These are phyloP conservation scores for Lasiodiplodia citricola DNA, from an alignment of 2,329 filamentous ascomycete species.

Conservation along the genomic window DNA sequence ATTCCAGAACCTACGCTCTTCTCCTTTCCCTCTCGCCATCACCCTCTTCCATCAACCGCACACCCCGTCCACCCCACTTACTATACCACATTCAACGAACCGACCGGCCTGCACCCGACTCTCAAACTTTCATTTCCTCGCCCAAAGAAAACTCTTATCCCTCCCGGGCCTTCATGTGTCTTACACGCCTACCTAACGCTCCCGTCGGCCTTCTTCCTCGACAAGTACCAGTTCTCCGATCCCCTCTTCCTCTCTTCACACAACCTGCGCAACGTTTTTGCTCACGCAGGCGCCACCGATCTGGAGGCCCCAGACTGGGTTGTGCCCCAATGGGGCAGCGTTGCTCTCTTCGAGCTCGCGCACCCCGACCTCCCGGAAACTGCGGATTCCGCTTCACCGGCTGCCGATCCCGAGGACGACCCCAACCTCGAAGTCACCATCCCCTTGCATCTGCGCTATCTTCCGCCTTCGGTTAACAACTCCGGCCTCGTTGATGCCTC, in stretches of 20 bases:
- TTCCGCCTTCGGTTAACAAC: conserved; percentile 64
- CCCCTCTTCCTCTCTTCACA: conserved; percentile 79
- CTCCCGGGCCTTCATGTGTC: conserved; percentile 62
- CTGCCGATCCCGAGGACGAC: conserved; percentile 34
- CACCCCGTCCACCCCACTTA: conserved; percentile 64
- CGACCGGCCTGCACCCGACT: conserved; percentile 83
- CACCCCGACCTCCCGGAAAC: conserved; percentile 48
- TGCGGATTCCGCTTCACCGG: neutral
- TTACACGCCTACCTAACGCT: conserved; percentile 83
- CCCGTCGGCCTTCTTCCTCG: conserved; percentile 80
- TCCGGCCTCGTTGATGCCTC: conserved; percentile 49
- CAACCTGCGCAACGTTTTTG: conserved; percentile 71
- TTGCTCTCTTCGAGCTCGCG: conserved; percentile 74
- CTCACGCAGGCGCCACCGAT: conserved; percentile 78
- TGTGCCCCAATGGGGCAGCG: conserved; percentile 77
- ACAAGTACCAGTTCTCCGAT: conserved; percentile 83
- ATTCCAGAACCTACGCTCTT: conserved; percentile 73
- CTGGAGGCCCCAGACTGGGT: conserved; percentile 90
- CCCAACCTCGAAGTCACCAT: conserved; percentile 69
- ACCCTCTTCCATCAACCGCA: conserved; percentile 53
- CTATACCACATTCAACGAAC: conserved; percentile 66
- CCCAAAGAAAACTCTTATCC: conserved; percentile 52
- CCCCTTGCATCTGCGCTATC: conserved; percentile 85
- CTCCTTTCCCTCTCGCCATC: conserved; percentile 81
- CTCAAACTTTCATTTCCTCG: conserved; percentile 69